phyloP scores from a whole-genome alignment of 2,329 filamentous ascomycete genomes.

The Fusarium mexicanum region DNA sequence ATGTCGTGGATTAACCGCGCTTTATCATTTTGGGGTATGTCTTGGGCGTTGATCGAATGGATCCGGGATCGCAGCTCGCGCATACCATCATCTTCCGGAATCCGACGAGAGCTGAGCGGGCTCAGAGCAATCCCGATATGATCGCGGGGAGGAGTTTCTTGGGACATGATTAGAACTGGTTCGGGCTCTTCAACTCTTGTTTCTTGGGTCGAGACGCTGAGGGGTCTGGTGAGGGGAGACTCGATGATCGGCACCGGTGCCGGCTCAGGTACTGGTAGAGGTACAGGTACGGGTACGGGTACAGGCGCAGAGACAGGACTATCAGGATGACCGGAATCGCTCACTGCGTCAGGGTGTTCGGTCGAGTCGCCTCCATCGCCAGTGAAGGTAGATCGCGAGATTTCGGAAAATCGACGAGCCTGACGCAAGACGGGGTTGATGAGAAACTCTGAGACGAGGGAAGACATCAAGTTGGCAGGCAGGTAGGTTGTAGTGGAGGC shows the following conservation, averaged over 20 bases:
- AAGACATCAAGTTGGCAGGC: slow-evolving; percentile 60
- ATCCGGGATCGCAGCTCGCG: slow-evolving; percentile 72
- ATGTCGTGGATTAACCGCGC: slow-evolving; percentile 76
- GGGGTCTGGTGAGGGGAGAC: slow-evolving; percentile 43
- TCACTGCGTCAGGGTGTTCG: slow-evolving; percentile 35
- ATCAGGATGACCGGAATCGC: slow-evolving; percentile 26
- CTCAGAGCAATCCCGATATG: slow-evolving; percentile 48
- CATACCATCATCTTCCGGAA: slow-evolving; percentile 86
- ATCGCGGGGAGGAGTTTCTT: slow-evolving; percentile 43
- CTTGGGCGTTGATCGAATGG: slow-evolving; percentile 71
- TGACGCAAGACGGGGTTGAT: slow-evolving; percentile 74
- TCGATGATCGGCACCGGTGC: slow-evolving; percentile 33
- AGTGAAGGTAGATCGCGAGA: slow-evolving; percentile 53
- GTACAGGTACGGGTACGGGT: slow-evolving; percentile 10
- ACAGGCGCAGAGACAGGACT: slow-evolving; percentile 31
- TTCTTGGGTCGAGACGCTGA: slow-evolving; percentile 49
- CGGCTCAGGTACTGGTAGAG: slow-evolving; percentile 15
- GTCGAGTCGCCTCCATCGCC: slow-evolving; percentile 47
- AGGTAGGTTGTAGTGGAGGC: slow-evolving; percentile 1
- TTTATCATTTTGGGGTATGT: slow-evolving; percentile 70
- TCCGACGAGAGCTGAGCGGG: slow-evolving; percentile 45
- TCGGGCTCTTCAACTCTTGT: slow-evolving; percentile 46
- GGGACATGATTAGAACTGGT: slow-evolving; percentile 30
- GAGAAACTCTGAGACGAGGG: slow-evolving; percentile 71
- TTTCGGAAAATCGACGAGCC: slow-evolving; percentile 70